phyloP scores from a whole-genome alignment of 2,329 filamentous ascomycete species.

The Xylariaceae sp. region DNA sequence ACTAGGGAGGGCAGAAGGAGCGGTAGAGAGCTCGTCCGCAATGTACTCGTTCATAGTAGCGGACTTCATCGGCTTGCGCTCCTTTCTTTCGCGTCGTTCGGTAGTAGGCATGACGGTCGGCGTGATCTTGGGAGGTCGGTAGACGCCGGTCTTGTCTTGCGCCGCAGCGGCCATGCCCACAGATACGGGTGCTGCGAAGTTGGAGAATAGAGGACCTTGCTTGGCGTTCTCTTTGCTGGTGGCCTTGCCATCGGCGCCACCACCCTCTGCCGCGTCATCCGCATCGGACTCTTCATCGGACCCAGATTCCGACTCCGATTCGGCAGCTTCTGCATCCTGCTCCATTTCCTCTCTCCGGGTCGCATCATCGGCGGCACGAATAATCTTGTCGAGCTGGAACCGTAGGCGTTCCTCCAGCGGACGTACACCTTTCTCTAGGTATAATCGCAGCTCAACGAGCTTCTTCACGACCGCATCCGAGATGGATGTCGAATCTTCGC shows the following conservation, averaged over 20 bases:
- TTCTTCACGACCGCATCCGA: conserved; percentile 72
- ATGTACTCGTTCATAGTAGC: conserved; percentile 90
- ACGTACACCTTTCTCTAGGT: conserved; percentile 85
- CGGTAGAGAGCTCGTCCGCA: conserved; percentile 72
- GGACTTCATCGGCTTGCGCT: conserved; percentile 64
- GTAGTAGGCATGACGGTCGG: conserved; percentile 76
- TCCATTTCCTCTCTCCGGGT: conserved; percentile 41
- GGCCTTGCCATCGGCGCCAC: conserved; percentile 10
- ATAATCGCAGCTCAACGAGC: conserved; percentile 85
- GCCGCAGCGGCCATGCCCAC: conserved; percentile 32
- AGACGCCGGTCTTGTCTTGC: conserved; percentile 62
- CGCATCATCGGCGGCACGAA: conserved; percentile 77
- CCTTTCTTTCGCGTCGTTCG: conserved; percentile 55
- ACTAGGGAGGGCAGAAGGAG: conserved; percentile 78
- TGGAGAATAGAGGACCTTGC: conserved; percentile 17
- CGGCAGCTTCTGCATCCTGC: conserved; percentile 34
- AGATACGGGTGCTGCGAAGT: conserved; percentile 35
- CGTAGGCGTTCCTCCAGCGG: conserved; percentile 86
- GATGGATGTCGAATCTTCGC: conserved; percentile 38
- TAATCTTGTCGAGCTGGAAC: conserved; percentile 93
- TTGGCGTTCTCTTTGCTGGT: conserved; percentile 28
- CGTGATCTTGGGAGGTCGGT: conserved; percentile 82
- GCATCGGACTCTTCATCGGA: conserved; percentile 35
- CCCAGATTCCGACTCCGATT: conserved; percentile 35
- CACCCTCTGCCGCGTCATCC: conserved; percentile 33